A percentile compares a stretch with the other conserved stretches of the same genome.
These are phyloP conservation scores for Actinidia chinensis DNA, from an alignment of 179 eudicot genomes.

Conservation along the genomic window DNA sequence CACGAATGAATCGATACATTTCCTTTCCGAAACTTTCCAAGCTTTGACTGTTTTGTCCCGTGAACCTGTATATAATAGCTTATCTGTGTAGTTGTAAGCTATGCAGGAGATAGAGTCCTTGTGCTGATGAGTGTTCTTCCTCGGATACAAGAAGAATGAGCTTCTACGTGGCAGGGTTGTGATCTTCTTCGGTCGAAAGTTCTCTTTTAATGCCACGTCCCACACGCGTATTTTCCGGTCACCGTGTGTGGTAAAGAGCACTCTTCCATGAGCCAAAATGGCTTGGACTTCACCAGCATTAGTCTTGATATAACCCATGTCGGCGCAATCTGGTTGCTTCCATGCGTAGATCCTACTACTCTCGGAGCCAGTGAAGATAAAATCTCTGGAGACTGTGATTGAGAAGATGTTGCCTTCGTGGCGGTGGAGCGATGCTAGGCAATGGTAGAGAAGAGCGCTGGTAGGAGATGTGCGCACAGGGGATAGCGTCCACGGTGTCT, in stretches of 20 bases:
- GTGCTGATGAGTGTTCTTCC: conserved; percentile 31
- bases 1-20: conserved; percentile 53
- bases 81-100: conserved; percentile 54
- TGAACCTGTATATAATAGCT: conserved; percentile 57
- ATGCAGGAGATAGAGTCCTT: conserved; percentile 59
- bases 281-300: conserved; percentile 41
- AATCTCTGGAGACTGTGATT: conserved; percentile 38
- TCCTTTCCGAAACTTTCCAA: conserved; percentile 48
- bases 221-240: conserved; percentile 52
- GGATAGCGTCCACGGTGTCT: conserved; percentile 49
- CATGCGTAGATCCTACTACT: conserved; percentile 58
- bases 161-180: conserved; percentile 42
- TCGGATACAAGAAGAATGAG: conserved; percentile 29
- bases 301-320: conserved; percentile 48
- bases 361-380: conserved; percentile 53
- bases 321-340: conserved; percentile 48
- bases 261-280: conserved; percentile 38
- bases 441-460: conserved; percentile 49
- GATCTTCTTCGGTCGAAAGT: conserved; percentile 44
- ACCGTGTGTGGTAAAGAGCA: conserved; percentile 55
- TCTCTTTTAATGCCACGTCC: conserved; percentile 28
- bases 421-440: conserved; percentile 59
- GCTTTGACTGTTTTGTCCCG: conserved; percentile 55
- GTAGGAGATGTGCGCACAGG: conserved; percentile 38
- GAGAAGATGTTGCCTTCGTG: conserved; percentile 51